Base-by-base conservation (phyloP, 108 stramenopile species). In the Skeletonema costatum region DNA sequence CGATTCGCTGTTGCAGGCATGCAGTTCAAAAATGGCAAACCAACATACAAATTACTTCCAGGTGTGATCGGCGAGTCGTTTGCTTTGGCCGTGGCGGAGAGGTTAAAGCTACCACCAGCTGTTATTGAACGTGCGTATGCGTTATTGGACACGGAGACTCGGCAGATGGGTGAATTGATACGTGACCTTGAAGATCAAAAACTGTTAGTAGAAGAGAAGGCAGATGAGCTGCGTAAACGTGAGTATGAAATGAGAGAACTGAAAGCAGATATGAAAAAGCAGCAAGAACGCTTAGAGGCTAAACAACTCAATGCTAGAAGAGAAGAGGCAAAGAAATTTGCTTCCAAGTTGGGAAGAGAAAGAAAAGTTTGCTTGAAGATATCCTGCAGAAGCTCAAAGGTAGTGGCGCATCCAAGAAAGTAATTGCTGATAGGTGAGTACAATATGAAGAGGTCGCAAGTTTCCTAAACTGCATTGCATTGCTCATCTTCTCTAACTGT, bases 1-100 rank as follows among this genome's bases (percentile, higher is more conserved):
- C 82, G 98, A 19, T 98, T 97, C 75, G 79, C 86, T 21, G 93
- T 97, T 9, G 93, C 75, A 17, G 53, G 53, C 53, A 56, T 56
- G 48, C 93, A 97, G 67, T 97, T 97, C 74, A 81, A 94, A 31
- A 81, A 84, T 29, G 95, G 95, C 0, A 72, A 85, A 21, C 98
- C 98, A 1, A 97, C 97, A 30, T 98, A 97, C 83, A 96, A 94
- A 70, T 73, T 97, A 6, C 66, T 91, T 0, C 89, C 89, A n/a
- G 96, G 97, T n/a, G 87, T 89, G 19, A 90, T 97, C 1, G 98
- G 98, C 16, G 98, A 97, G 66, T 96, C 94, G 4, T 96, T 91
- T 75, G 98, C 97, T 5, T 71, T 98, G 42, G 93, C 92, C 16
- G 94, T 93, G 16, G 95, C 96, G 30, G 95, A 95, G 66, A 84